Percentiles rank a stretch among this genome's conserved stretches.
These are phyloP conservation scores for Trichoderma simmonsii DNA, from an alignment of 2,329 filamentous ascomycete genomes.

Conservation along the genomic window DNA sequence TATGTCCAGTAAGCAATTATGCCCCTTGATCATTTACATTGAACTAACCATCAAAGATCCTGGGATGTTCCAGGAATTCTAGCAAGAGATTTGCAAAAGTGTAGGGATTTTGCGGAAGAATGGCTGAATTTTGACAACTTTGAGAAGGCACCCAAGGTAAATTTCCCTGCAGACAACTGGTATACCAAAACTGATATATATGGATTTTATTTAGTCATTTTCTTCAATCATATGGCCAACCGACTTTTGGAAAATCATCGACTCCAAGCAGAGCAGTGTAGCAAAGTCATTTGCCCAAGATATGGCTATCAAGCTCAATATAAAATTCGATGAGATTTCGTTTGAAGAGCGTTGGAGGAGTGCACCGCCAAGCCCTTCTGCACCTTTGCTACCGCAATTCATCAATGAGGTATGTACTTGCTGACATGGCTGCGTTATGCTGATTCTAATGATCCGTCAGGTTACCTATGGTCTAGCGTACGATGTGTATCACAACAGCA, in stretches of 20 bases:
- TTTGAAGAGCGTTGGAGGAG: background rate
- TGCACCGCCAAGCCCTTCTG: background rate
- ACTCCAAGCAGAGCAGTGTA: rapidly evolving
- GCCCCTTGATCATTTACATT: background rate
- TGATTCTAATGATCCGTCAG: background rate
- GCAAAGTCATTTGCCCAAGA: background rate
- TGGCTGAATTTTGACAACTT: background rate
- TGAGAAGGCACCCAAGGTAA: background rate
- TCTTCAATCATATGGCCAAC: background rate
- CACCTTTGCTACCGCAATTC: background rate
- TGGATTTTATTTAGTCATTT: too few relatives aligned
- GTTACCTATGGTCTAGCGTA: background rate
- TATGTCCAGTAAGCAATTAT: background rate
- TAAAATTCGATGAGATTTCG: background rate
- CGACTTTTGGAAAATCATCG: background rate
- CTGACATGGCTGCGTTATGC: background rate
- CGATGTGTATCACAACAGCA: background rate
- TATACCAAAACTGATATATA: background rate
- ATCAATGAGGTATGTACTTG: background rate
- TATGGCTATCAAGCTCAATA: background rate
- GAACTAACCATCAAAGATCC: background rate
- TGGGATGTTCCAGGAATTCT: background rate
- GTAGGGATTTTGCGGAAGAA: background rate
- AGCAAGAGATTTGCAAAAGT: background rate
- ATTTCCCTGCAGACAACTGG: background rate